Evolutionary conservation across 306 rosid genomes (phyloP), one percentile per base, ranked within the genome.

Genomic region (Medicago lupulina): DNA sequence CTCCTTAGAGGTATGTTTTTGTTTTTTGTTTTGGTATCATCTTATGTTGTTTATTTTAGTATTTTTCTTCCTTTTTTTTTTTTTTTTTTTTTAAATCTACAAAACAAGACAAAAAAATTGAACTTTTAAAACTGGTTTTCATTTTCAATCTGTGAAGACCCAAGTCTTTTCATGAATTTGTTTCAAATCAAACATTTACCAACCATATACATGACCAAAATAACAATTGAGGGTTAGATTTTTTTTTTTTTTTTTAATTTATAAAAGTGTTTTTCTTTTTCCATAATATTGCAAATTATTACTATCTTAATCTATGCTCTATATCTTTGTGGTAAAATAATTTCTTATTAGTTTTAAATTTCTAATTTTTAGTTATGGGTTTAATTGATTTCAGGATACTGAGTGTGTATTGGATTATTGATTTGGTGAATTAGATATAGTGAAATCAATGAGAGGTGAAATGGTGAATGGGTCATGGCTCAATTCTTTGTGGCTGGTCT

Each of bases 391-490:
- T 53, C 86, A 86, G 95, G 87, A 50, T 55, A 39, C n/a, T 21
- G 41, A 74, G 54, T 61, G 39, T 81, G 16, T 53, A n/a, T 50
- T 86, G 40, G 74, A 0, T 55, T 70, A 31, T 47, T 69, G 69
- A 10, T 60, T 54, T 39, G 77, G 71, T 77, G 76, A 67, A 1
- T 58, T 66, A 67, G 76, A 67, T 71, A 66, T 13, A 78, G 74
- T 36, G 18, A 79, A 76, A 70, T 59, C 74, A 62, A 84, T 86
- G 90, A 87, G 89, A 70, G 89, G 88, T 76, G 89, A 82, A 70
- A 85, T 80, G 77, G 81, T 46, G 71, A 81, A 67, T 6, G 90
- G 84, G 10, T 86, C 91, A 50, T 87, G 89, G 94, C 76, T 84
- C 43, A 85, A 81, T 44, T 83, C 83, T 55, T 74, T 90, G 55